Base-by-base conservation (phyloP, 164 flowering plant genomes). In the Dillenia suffruticosa region DNA sequence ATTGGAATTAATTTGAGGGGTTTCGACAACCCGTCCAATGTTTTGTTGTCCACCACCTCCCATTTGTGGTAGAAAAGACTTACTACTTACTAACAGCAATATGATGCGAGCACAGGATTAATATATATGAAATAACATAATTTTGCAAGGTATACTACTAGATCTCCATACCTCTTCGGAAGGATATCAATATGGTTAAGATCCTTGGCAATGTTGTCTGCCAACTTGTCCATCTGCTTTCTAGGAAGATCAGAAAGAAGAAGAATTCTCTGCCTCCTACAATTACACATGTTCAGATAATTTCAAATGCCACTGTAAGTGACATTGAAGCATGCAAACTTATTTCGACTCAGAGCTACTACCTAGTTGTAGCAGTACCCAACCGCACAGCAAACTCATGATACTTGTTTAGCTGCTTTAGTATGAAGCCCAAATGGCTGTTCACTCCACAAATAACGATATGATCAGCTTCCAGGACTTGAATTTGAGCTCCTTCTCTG, bases 291-390 rank as follows among this genome's bases (percentile, higher is more conserved):
- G 68, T 9, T 57, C 17, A 54, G 56, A 40, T 43, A 40, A 49
- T 57, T n/a, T 68, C 44, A 63, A 10, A 52, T 64, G 55, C 14
- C 51, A 49, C 45, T 50, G 40, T 32, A 32, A 32, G 40, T 32
- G 40, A 32, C 40, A 4, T 6, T 32, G 40, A 32, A 71, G 12
- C 24, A 48, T 49, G 50, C 24, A 57, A 68, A 32, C 40, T 32
- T 32, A 32, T 32, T 32, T 4, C 5, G 40, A 6, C 40, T 32
- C 0, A 32, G 0, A 54, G n/a, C 54, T 57, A 64, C 76, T 84
- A 94, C 99, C 99, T 91, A 69, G 91, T 79, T 56, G 92, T 86
- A 51, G 99, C 97, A 74, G 92, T 88, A 72, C 99, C 99, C 69
- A 89, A 74, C 68, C 93, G 96, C 63, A 94, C 85, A 71, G 99